Conservation (phyloP, 306 rosid genomes). For the Sicyos baderoa region DNA sequence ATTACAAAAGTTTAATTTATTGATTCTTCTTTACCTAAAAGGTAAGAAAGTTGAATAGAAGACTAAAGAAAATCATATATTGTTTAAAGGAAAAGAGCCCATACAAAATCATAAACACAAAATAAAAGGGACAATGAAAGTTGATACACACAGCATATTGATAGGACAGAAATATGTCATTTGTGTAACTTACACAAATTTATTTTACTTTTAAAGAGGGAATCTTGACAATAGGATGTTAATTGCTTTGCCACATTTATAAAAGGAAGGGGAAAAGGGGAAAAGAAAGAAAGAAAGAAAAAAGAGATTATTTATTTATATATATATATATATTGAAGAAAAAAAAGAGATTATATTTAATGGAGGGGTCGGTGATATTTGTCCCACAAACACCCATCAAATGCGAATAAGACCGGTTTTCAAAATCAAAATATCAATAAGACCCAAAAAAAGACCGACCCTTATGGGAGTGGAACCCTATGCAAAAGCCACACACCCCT, state of each 20-base stretch:
- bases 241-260: not conserved
- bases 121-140: not conserved
- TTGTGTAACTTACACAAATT: not conserved
- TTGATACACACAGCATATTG: not conserved
- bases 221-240: constrained; percentile 28
- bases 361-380: constrained; percentile 48
- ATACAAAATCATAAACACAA: not conserved
- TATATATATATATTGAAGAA: too few relatives aligned
- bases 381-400: constrained; percentile 48
- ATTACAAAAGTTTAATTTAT: too few relatives aligned
- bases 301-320: too few relatives aligned
- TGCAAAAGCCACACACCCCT: not conserved
- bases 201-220: constrained; percentile 29
- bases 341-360: not conserved
- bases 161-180: not conserved
- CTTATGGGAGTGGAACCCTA: too few relatives aligned
- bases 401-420: constrained; percentile 23
- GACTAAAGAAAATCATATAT: not conserved
- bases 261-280: not conserved
- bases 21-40: too few relatives aligned
- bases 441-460: too few relatives aligned
- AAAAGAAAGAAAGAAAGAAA: too few relatives aligned
- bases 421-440: too few relatives aligned
- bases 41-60: not conserved
- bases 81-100: not conserved